Evolutionary conservation across 2,329 filamentous ascomycete genomes (phyloP), one percentile per base, ranked within the genome.

Genomic region (Fusarium subtropicale): DNA sequence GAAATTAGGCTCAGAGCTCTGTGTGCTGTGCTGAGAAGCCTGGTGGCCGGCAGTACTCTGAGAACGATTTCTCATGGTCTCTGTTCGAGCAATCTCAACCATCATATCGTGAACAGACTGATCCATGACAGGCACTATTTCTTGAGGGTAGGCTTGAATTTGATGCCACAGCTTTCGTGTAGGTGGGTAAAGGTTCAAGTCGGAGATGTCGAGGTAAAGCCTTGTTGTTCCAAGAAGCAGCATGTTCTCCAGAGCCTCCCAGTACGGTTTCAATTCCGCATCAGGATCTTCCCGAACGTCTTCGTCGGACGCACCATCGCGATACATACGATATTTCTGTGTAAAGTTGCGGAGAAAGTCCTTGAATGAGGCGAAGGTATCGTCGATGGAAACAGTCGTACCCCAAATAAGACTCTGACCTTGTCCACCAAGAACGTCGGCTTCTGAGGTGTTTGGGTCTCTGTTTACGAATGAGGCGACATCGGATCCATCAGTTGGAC

Each of bases 41-140:
- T 75, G 80, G 69, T 81, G 81, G 47, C 79, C 82, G 56, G 84
- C 85, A 67, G 82, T 88, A 79, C 81, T 87, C 74, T 88, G 88
- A n/a, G 87, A 86, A 15, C 91, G 87, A 76, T 91, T 86, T 63
- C 88, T 88, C 34, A 90, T 84, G 85, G 92, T 92, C 74, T 97
- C 91, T 63, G 91, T 90, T 66, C 92, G 88, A 1, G 95, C 94
- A 51, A 98, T 83, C 76, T 97, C 94, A 26, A 96, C 88, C 91
- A 98, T 97, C 56, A 93, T 86, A 80, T 99, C 95, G 77, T 97
- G 97, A 52, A 97, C 88, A 8, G 90, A 90, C 79, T 97, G 93
- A 85, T 99, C 97, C 91, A 99, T 97, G 47, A 98, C 86, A 4
- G 95, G 94, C 45, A 99, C 92, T 55, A 99, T 94, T 85, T 99